A percentile compares a stretch with the other conserved stretches of the same genome.
phyloP scores from a whole-genome alignment of 1,139 yeast genomes.

The Debaryomycetaceae sp. region DNA sequence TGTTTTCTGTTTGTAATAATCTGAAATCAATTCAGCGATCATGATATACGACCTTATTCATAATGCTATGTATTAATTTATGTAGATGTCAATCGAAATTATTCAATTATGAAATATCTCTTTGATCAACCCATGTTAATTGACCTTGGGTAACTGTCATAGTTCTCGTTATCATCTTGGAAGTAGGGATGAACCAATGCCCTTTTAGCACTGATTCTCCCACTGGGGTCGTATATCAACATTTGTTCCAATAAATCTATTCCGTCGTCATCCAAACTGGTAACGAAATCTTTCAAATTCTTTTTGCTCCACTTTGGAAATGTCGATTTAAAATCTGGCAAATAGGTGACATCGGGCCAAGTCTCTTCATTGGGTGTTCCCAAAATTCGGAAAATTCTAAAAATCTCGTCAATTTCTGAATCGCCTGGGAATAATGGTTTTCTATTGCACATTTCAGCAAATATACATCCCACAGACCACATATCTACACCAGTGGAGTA shows the following conservation, averaged over 20 bases:
- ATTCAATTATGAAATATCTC: background rate
- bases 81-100: background rate
- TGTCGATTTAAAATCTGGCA: slow-evolving; percentile 93
- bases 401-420: slow-evolving; percentile 95
- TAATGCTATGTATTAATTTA: background rate
- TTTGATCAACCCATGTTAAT: slow-evolving; percentile 34
- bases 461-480: slow-evolving; percentile 98
- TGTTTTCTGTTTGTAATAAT: background rate
- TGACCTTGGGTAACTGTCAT: slow-evolving; percentile 31
- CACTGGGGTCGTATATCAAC: slow-evolving; percentile 89
- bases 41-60: background rate
- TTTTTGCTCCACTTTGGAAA: slow-evolving; percentile 93
- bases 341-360: slow-evolving; percentile 94
- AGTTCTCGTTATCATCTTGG: slow-evolving; percentile 45
- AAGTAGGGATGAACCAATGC: slow-evolving; percentile 91
- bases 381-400: slow-evolving; percentile 84
- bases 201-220: slow-evolving; percentile 90
- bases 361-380: slow-evolving; percentile 93
- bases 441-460: slow-evolving; percentile 97
- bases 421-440: slow-evolving; percentile 97
- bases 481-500: slow-evolving; percentile 97
- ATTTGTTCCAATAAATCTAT: slow-evolving; percentile 76
- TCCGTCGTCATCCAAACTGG: slow-evolving; percentile 77
- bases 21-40: background rate
- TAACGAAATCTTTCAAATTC: slow-evolving; percentile 68